A percentile compares a stretch with the other conserved stretches of the same genome.
Evolutionary conservation across 345 rosid genomes (phyloP).

Genomic region (Pistacia atlantica): DNA sequence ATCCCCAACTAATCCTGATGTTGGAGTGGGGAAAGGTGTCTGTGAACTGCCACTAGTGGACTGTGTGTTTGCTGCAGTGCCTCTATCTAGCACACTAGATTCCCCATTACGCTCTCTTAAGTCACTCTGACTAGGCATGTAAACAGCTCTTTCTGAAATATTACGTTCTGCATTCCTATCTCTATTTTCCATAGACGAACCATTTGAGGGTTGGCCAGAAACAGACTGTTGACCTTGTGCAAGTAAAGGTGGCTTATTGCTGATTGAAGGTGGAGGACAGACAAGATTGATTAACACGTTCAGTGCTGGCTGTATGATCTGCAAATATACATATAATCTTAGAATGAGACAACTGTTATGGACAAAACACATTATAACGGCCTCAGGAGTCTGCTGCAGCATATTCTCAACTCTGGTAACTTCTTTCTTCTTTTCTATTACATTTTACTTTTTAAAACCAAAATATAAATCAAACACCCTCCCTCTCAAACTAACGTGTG

Average conservation of each 20-base stretch:
- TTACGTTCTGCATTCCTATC: slow-evolving; percentile 51
- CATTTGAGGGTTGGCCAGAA: slow-evolving; percentile 48
- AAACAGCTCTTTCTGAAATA: slow-evolving; percentile 41
- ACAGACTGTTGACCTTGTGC: slow-evolving; percentile 57
- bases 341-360: slow-evolving; percentile 20
- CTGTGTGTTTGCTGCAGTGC: slow-evolving; percentile 39
- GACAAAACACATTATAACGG: slow-evolving; percentile 9
- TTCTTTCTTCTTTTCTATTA: too few species aligned
- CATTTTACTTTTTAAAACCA: too few species aligned
- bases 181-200: slow-evolving; percentile 40
- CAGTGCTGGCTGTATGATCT: slow-evolving; percentile 96
- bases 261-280: slow-evolving; percentile 98
- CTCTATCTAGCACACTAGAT: slow-evolving; percentile 43
- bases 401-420: too few species aligned
- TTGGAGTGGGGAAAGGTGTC: slow-evolving; percentile 56
- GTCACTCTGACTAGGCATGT: slow-evolving; percentile 46
- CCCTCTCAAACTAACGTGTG: too few species aligned
- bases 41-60: slow-evolving; percentile 50
- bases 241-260: slow-evolving; percentile 68
- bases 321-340: slow-evolving; percentile 33
- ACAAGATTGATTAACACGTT: slow-evolving; percentile 92
- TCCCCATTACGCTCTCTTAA: slow-evolving; percentile 60
- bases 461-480: too few species aligned
- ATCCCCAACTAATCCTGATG: slow-evolving; percentile 97
- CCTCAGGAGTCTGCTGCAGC: neutral